Percentiles rank a stretch among this genome's conserved stretches.
Evolutionary conservation across 1,284 basidiomycete species (phyloP).

Genomic region (Vanrija humicola): DNA sequence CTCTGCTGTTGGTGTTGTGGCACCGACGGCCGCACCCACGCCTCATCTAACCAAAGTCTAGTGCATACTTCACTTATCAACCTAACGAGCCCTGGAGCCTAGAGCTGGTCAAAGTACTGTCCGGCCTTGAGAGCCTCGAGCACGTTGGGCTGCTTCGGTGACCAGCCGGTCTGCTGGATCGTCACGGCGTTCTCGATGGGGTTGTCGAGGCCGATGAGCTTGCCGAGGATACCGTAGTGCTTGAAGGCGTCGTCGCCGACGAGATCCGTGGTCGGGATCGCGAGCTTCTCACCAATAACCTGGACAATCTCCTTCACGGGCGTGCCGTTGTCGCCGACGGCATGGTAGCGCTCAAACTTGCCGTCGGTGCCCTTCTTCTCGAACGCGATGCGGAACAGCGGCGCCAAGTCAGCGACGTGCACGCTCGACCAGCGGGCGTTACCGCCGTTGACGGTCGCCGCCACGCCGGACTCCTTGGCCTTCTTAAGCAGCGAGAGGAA

Average conservation of each 20-base stretch:
- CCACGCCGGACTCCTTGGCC: slow-evolving; percentile 15
- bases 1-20: too few relatives aligned
- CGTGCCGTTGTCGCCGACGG: slow-evolving; percentile 18
- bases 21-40: too few relatives aligned
- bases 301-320: slow-evolving; percentile 13
- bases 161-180: neutral
- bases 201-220: neutral
- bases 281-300: slow-evolving; percentile 18
- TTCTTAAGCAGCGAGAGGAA: slow-evolving; percentile 8
- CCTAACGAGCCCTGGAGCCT: too few relatives aligned
- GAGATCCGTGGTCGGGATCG: slow-evolving; percentile 10
- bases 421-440: neutral
- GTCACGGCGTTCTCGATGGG: neutral
- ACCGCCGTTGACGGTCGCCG: slow-evolving; percentile 21
- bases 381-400: neutral
- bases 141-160: neutral
- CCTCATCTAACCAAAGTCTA: too few relatives aligned
- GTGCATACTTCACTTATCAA: too few relatives aligned
- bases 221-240: slow-evolving; percentile 19
- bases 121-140: neutral
- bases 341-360: slow-evolving; percentile 13
- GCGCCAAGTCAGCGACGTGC: neutral
- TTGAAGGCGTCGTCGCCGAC: slow-evolving; percentile 10
- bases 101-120: neutral
- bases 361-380: slow-evolving; percentile 8